These are phyloP conservation scores for Zygosaccharomyces sapae DNA, from an alignment of 1,139 yeast genomes.

Conservation along the genomic window DNA sequence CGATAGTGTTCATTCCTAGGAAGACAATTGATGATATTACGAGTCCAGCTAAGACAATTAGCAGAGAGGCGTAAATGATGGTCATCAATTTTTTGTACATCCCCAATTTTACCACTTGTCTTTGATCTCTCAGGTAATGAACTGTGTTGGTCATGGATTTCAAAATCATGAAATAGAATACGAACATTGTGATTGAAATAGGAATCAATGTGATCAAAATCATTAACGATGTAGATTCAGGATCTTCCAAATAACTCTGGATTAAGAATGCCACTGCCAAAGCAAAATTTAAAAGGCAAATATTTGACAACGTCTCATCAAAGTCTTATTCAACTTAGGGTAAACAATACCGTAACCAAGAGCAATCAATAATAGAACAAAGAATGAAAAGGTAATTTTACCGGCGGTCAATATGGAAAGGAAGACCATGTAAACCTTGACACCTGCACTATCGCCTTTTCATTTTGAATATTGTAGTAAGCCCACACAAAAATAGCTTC, in stretches of 20 bases:
- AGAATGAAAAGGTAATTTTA: conserved; percentile 84
- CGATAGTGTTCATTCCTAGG: conserved; percentile 68
- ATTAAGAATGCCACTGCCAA: conserved; percentile 66
- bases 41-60: conserved; percentile 59
- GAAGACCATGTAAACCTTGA: conserved; percentile 69
- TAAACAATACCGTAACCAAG: conserved; percentile 93
- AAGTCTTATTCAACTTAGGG: conserved; percentile 69
- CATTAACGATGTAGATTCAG: conserved; percentile 40
- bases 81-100: conserved; percentile 79
- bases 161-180: conserved; percentile 72
- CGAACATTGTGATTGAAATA: conserved; percentile 61
- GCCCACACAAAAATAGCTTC: conserved; percentile 92
- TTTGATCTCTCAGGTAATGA: conserved; percentile 68
- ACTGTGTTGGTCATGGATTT: conserved; percentile 73
- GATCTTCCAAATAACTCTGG: conserved; percentile 56
- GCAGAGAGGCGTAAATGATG: conserved; percentile 63
- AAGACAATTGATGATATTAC: conserved; percentile 66
- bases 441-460: conserved; percentile 56
- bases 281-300: conserved; percentile 69
- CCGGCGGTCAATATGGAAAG: conserved; percentile 75
- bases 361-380: conserved; percentile 76
- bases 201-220: conserved; percentile 57
- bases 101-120: conserved; percentile 84
- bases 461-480: conserved; percentile 78
- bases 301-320: conserved; percentile 77